Evolutionary conservation across 805 yeast species (phyloP), one percentile per base, ranked within the genome.

Genomic region (Kuraishia molischiana): DNA sequence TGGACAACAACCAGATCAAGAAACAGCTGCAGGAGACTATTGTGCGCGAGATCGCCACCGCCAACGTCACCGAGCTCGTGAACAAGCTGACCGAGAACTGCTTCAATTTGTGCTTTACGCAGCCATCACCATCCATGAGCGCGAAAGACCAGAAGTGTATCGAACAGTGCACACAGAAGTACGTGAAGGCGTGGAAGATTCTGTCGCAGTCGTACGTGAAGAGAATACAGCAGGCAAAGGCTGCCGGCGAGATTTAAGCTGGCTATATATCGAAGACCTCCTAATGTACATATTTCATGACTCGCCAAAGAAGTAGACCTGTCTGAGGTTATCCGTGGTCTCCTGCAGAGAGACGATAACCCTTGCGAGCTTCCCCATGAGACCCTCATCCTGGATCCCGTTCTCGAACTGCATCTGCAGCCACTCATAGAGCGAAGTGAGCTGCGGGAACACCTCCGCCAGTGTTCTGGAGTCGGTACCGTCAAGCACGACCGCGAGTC

Each of bases 151-250:
- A 74, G 39, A 60, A 59, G 21, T 87, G 96, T 61, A 70, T 85
- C 35, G 74, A 69, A 41, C 81, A 79, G 56, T 89, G 97, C 56
- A 69, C 83, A 48, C 79, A 81, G 45, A 89, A 85, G 62, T 89
- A 85, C 59, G 80, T 87, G 90, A 74, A 82, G 57, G 77, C 94
- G 24, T 89, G 96, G 96, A 86, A 87, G 50, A 67, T 79, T 38
- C 69, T 89, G 32, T 84, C 95, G 10, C 79, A 76, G 54, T 66
- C 84, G 9, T 87, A 86, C 58, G 74, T 86, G 37, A 54, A 74
- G 21, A 74, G 95, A 58, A 82, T 85, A 49, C 87, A 81, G 59
- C 72, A 72, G 49, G 64, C 68, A 19, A 39, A 28, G 31, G 31
- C 31, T 5, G 17, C 13, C 13, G 31, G 31, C 17, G 31, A 28